Conservation (phyloP, 2,329 filamentous ascomycete genomes). For the Claviceps sorghi region DNA sequence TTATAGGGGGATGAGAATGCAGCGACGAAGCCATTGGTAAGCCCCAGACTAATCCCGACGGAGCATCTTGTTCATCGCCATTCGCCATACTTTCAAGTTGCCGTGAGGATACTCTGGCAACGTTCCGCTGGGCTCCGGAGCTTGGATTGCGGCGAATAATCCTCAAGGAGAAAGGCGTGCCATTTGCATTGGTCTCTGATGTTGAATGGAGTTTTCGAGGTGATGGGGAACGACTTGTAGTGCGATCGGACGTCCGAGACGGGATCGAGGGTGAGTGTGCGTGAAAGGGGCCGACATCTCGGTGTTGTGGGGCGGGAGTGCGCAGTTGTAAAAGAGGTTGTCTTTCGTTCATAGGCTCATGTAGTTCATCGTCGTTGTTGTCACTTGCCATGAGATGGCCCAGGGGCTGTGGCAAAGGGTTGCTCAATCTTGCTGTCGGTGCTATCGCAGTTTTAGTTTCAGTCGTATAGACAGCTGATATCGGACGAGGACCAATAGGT, state of each 20-base stretch:
- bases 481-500: constrained; percentile 15
- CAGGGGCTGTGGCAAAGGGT: background rate
- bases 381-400: background rate
- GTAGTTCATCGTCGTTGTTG: background rate
- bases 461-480: background rate
- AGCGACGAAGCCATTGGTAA: background rate
- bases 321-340: background rate
- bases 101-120: constrained; percentile 48
- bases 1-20: constrained; percentile 27
- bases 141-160: constrained; percentile 61
- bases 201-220: constrained; percentile 19
- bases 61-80: constrained; percentile 10
- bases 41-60: constrained; percentile 8
- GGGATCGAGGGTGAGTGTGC: background rate
- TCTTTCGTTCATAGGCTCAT: background rate
- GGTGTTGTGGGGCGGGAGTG: background rate
- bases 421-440: background rate
- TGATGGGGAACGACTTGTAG: constrained; percentile 20
- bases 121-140: constrained; percentile 59
- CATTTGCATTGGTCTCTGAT: constrained; percentile 16
- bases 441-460: background rate
- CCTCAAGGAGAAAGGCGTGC: constrained; percentile 38
- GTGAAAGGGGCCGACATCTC: background rate
- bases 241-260: background rate
- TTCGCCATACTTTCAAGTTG: constrained; percentile 26